Percentiles rank a stretch among this genome's conserved stretches.
Conservation (phyloP, 2,329 filamentous ascomycete species). For the Beauveria sp. region DNA sequence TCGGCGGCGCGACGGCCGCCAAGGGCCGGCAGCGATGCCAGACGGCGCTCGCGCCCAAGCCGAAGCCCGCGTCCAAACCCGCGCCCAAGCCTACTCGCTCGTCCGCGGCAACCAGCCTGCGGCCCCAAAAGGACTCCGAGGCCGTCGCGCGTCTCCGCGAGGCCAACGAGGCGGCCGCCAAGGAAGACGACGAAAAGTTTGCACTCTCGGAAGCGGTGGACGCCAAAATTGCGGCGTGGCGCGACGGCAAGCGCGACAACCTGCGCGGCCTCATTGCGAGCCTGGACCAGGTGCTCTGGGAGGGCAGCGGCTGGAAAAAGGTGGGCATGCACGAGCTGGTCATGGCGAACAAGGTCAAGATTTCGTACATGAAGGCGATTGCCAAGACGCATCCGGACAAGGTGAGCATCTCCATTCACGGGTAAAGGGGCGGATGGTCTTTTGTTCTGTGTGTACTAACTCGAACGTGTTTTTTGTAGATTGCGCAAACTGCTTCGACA, state of each 20-base stretch:
- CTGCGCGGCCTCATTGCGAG: slow-evolving; percentile 79
- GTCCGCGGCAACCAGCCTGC: slow-evolving; percentile 29
- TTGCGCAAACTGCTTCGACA: slow-evolving; percentile 56
- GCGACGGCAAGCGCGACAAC: slow-evolving; percentile 88
- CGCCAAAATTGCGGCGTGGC: slow-evolving; percentile 70
- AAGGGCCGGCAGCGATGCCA: slow-evolving; percentile 86
- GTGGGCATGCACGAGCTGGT: slow-evolving; percentile 90
- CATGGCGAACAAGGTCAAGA: slow-evolving; percentile 90
- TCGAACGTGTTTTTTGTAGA: slow-evolving; percentile 29
- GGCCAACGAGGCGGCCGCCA: slow-evolving; percentile 78
- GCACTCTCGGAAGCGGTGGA: slow-evolving; percentile 81
- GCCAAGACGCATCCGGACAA: slow-evolving; percentile 98
- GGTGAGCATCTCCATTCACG: slow-evolving; percentile 46
- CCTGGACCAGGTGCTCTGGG: slow-evolving; percentile 85
- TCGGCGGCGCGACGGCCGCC: slow-evolving; percentile 77
- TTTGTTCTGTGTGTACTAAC: slow-evolving; percentile 3
- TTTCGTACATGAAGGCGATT: slow-evolving; percentile 98
- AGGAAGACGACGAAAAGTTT: slow-evolving; percentile 87
- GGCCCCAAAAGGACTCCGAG: slow-evolving; percentile 51
- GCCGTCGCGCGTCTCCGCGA: slow-evolving; percentile 76
- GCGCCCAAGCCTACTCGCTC: slow-evolving; percentile 33
- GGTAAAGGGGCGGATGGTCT: background rate
- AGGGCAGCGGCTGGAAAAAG: slow-evolving; percentile 91
- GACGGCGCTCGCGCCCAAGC: slow-evolving; percentile 68
- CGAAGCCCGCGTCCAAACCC: slow-evolving; percentile 35